Conservation (phyloP, 176 grass and related monocot species). For the Aegilops speltoides region DNA sequence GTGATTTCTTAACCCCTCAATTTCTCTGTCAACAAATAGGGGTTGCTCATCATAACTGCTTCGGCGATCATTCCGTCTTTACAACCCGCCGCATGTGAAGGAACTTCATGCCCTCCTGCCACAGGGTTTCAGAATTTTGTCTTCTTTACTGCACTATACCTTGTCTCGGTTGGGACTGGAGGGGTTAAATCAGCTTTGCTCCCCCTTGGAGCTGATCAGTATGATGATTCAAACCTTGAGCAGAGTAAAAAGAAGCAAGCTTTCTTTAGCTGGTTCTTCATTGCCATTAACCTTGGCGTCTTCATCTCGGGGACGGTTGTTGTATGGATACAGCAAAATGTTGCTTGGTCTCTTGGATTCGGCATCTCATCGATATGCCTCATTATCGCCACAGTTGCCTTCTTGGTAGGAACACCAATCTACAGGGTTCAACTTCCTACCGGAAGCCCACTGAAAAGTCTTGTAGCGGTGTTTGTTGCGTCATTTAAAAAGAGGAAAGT, state of each 20-base stretch:
- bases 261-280: constrained; percentile 90
- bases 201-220: constrained; percentile 87
- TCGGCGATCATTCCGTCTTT: constrained; percentile 69
- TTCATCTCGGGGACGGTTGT: constrained; percentile 71
- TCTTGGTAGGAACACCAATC: constrained; percentile 63
- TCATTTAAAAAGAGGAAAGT: constrained; percentile 72
- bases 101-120: constrained; percentile 65
- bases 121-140: constrained; percentile 66
- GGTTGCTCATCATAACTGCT: constrained; percentile 68
- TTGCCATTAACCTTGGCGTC: constrained; percentile 70
- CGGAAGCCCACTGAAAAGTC: constrained; percentile 86
- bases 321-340: constrained; percentile 88
- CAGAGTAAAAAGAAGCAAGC: constrained; percentile 68
- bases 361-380: constrained; percentile 68
- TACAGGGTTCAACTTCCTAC: constrained; percentile 77
- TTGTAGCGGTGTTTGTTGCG: constrained; percentile 56
- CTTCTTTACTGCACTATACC: constrained; percentile 68
- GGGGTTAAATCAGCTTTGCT: constrained; percentile 80
- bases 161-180: constrained; percentile 75
- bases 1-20: constrained; percentile 6
- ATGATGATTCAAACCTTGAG: constrained; percentile 63
- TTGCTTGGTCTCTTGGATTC: constrained; percentile 83
- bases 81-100: constrained; percentile 59
- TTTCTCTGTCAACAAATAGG: constrained; percentile 39
- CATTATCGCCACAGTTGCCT: constrained; percentile 48